Evolutionary conservation across 1,139 yeast species (phyloP), one percentile per base, ranked within the genome.

Genomic region (Lodderomyces theae): DNA sequence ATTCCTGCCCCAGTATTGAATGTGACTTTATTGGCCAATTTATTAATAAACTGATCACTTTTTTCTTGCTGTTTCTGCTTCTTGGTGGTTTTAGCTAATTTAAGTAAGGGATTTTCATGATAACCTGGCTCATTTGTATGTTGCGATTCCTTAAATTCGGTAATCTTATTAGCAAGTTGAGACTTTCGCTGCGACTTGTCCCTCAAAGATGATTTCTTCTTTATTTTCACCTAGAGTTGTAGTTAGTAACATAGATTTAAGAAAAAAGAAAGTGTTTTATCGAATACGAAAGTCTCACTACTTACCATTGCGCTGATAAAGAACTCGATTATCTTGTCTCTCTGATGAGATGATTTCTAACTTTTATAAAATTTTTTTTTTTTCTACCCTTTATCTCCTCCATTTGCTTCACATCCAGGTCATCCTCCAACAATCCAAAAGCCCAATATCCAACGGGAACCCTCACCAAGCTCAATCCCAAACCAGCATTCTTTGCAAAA

Each of bases 41-140:
- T 54, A 50, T 58, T 63, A 43, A 54, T 60, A 56, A 56, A 64
- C 36, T 38, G 60, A 41, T 51, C 62, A 48, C 60, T 59, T 54
- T 61, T 69, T 47, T 47, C 63, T 33, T 53, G 56, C 43, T 69
- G 74, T 50, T 80, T 81, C 31, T 78, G 82, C 53, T 68, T 76
- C 58, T 80, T 81, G 10, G 78, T 61, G 33, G 69, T 69, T 47
- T 77, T 77, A 53, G 66, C 71, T 42, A 75, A 72, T 51, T 79
- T 80, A 34, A 80, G 63, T 50, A 76, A 69, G 1, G 85, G 84
- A 51, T 77, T 75, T 43, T 68, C 71, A 40, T 67, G 70, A 45
- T 52, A 56, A 17, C 42, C 34, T n/a, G 53, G 53, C 33, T 54
- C 56, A n/a, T 10, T n/a, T 4, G 2, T n/a, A 15, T 21, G 33